Evolutionary conservation across 148 eudicot species (phyloP).

Genomic region (Fagopyrum homotropicum): DNA sequence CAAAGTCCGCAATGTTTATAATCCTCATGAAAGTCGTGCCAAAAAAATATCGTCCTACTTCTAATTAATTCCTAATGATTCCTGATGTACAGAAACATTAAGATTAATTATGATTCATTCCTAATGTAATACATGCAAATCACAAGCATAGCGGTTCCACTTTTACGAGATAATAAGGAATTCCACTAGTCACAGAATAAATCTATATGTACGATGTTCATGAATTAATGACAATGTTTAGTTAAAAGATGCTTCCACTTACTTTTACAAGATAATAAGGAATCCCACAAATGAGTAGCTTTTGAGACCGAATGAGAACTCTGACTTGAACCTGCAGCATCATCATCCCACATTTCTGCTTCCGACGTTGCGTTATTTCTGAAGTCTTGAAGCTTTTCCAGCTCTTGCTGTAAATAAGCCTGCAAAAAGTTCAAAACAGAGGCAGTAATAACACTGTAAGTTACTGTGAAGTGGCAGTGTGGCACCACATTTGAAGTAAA

Average conservation of each 20-base stretch:
- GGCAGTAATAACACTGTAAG: not conserved
- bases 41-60: not conserved
- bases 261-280: slow-evolving; percentile 21
- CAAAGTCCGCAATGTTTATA: not conserved
- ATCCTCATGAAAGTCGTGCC: not conserved
- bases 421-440: slow-evolving; percentile 13
- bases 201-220: not conserved
- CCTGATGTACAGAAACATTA: not conserved
- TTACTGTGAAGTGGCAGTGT: no score
- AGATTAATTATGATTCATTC: not conserved
- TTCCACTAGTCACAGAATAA: no score
- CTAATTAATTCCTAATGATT: not conserved
- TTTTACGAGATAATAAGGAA: slow-evolving; percentile 51
- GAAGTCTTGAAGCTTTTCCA: slow-evolving; percentile 82
- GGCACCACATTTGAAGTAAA: not conserved
- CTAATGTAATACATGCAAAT: not conserved
- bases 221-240: not conserved
- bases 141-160: slow-evolving; percentile 13
- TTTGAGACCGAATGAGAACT: slow-evolving; percentile 93
- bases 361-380: slow-evolving; percentile 91
- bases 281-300: slow-evolving; percentile 94
- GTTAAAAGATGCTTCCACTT: no score
- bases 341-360: slow-evolving; percentile 94
- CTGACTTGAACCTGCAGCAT: slow-evolving; percentile 82
- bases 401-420: slow-evolving; percentile 97